A percentile compares a stretch with the other conserved stretches of the same genome.
Evolutionary conservation across 2,329 filamentous ascomycete species (phyloP).

Genomic region (Talaromyces verruculosus): DNA sequence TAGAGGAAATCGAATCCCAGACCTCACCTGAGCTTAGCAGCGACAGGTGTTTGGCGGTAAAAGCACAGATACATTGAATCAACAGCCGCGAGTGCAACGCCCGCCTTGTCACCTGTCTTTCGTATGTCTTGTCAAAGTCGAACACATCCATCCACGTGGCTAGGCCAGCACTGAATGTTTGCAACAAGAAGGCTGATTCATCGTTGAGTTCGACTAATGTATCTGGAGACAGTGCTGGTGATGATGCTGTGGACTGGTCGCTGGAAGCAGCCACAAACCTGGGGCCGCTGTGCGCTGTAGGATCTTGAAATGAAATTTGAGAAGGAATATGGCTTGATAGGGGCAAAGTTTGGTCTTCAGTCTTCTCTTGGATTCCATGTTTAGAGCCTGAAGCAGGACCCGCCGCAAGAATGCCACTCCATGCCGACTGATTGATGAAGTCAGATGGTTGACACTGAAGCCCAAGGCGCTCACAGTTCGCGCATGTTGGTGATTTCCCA

Average conservation of each 20-base stretch:
- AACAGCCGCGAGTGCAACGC: not conserved
- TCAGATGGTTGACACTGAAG: not conserved
- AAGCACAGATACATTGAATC: not conserved
- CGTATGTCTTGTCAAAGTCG: not conserved
- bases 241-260: not conserved
- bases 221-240: not conserved
- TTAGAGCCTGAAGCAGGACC: not conserved
- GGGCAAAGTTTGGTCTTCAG: not conserved
- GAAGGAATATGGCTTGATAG: not conserved
- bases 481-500: not conserved
- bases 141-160: not conserved
- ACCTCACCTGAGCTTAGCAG: not conserved
- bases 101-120: not conserved
- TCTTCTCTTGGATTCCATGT: not conserved
- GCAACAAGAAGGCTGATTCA: not conserved
- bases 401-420: not conserved
- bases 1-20: not conserved
- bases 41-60: not conserved
- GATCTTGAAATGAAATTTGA: not conserved
- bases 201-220: not conserved
- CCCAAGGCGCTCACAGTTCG: not conserved
- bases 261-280: not conserved
- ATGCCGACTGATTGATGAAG: not conserved
- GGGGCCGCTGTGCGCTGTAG: not conserved
- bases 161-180: not conserved